Base-by-base conservation (phyloP, 768 basidiomycete genomes). In the Auricularia auricula-judae region DNA sequence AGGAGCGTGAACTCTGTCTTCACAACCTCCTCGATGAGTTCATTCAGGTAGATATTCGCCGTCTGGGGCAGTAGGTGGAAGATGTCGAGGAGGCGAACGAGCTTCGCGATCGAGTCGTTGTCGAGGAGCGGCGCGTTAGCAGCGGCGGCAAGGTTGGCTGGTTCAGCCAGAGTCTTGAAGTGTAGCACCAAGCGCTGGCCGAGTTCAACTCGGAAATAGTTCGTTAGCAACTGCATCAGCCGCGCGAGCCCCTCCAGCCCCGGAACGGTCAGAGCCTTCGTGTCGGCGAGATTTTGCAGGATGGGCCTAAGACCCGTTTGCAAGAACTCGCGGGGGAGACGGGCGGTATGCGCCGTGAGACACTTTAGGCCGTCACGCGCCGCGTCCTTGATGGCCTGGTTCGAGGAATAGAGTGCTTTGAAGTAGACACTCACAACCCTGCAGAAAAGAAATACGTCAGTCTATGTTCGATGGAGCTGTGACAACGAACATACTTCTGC, bases 161-260 rank as follows among this genome's bases (percentile, higher is more conserved):
- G 88, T 70, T 96, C 93, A 33, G 96, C 91, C 23, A 99, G 88
- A 43, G 89, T 86, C 53, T 88, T 87, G 77, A 96, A 98, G 73
- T 99, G 97, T 70, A 98, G 97, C 23, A 99, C 80, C 5, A 99
- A 84, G 76, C 99, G 99, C 74, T 91, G 85, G 0, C 97, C 97
- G 66, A 99, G 98, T 77, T 99, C 97, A 18, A 99, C 96, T 74
- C 98, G 98, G 86, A 99, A 99, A 76, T 99, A 98, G 74, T 98
- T 98, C 44, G 94, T 97, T 64, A 99, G 77, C 5, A 99, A 82
- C 73, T 97, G 93, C 61, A 99, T 79, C 61, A 99, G 82, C 12
- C 96, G 87, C 12, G 95, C 96, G 29, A 99, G 79, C 3, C 97
- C 97, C 73, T 99, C 94, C 64, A 96, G 73, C 10, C 95, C 95